Base-by-base conservation (phyloP, 345 rosid genomes). In the Ailanthus altissimus region DNA sequence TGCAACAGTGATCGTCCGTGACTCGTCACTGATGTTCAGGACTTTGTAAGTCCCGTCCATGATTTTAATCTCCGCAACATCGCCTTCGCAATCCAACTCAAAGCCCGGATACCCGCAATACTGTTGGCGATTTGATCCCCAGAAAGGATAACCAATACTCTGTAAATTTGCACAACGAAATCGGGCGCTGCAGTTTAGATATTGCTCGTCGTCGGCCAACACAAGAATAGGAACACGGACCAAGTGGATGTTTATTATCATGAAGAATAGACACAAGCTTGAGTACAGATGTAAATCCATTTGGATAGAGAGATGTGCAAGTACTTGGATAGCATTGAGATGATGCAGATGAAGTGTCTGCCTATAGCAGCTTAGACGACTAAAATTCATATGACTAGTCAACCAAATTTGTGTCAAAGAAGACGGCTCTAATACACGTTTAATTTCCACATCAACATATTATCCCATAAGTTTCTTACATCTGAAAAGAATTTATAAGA, bases 91-190 rank as follows among this genome's bases (percentile, higher is more conserved):
- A 9, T 26, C 38, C 58, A 68, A 26, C 43, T 16, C 15, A 49
- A 47, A 68, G 7, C 72, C 42, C 13, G 50, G 75, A 58, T 71
- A 12, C 6, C 75, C 63, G n/a, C 63, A 71, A 38, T 61, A 75
- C 15, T 26, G 20, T 23, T 75, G 20, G 25, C 82, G 78, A 18
- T 66, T 65, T 10, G 45, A 72, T 3, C 85, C 85, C 82, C 81
- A 80, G 81, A 85, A 80, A 50, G 87, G 85, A 63, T 78, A 85
- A 21, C 56, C 23, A 15, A 80, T 26, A 38, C 43, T 40, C 5
- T 1, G 1, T 23, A 80, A 23, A 16, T 1, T 47, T 64, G 79
- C 84, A 32, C 88, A 85, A 10, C 8, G 18, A 59, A 77, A 74
- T 11, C 54, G 32, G 36, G 25, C 25, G 56, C 9, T 67, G 80